Conservation (phyloP, 352 stramenopile species). For the Globisporangium cederbergense region DNA sequence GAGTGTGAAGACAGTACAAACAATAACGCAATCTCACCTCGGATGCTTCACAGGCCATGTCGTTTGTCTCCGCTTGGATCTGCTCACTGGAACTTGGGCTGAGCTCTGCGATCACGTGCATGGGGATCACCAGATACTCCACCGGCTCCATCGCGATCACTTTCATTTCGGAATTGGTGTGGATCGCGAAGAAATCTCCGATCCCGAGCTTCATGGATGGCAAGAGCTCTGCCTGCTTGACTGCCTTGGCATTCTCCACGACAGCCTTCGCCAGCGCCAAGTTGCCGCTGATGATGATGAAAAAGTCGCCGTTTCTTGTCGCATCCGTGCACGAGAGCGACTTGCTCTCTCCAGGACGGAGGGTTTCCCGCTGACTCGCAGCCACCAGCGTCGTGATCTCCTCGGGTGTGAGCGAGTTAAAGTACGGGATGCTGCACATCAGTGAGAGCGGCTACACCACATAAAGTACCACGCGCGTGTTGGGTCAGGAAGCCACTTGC, state of each 20-base stretch:
- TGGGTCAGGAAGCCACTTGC: too few species aligned
- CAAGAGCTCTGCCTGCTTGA: constrained; percentile 50
- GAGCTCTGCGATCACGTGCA: constrained; percentile 38
- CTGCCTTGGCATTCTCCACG: constrained; percentile 34
- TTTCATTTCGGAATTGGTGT: constrained; percentile 41
- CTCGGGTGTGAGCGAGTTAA: constrained; percentile 54
- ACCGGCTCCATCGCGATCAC: constrained; percentile 66
- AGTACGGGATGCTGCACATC: constrained; percentile 75
- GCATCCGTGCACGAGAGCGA: constrained; percentile 20
- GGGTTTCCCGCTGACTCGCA: constrained; percentile 33
- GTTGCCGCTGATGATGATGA: constrained; percentile 59
- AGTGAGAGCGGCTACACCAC: constrained; percentile 37
- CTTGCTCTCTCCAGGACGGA: constrained; percentile 55
- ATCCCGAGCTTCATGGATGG: constrained; percentile 62
- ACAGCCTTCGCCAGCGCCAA: constrained; percentile 32
- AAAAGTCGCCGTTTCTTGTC: constrained; percentile 37
- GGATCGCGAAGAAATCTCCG: constrained; percentile 59
- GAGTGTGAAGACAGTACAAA: not conserved
- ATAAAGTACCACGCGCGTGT: too few species aligned
- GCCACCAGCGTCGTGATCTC: constrained; percentile 55
- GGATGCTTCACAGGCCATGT: constrained; percentile 27
- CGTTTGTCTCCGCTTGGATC: constrained; percentile 45
- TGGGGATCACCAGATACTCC: constrained; percentile 54
- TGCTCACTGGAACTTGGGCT: constrained; percentile 23
- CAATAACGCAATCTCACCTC: constrained; percentile 25